Conservation (phyloP, 192 early-diverging fungal genomes). For the Coemansia sp. region DNA sequence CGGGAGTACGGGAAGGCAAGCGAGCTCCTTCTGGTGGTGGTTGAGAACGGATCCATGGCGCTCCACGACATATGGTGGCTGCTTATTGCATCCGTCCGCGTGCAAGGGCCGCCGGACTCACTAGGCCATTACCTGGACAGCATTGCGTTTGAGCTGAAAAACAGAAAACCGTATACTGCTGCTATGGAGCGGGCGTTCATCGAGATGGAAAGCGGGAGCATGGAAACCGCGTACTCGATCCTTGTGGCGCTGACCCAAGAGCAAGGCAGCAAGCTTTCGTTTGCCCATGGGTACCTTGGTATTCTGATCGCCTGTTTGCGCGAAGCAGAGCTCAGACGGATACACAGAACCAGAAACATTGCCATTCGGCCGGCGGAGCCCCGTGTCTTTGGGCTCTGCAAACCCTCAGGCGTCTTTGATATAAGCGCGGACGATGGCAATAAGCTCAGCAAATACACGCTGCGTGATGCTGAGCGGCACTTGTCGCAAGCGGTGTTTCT, state of each 20-base stretch:
- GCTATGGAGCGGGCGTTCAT: slow-evolving; percentile 34
- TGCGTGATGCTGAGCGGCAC: slow-evolving; percentile 26
- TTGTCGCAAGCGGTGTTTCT: slow-evolving; percentile 19
- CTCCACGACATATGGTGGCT: slow-evolving; percentile 29
- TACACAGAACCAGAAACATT: neutral
- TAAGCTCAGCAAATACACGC: slow-evolving; percentile 16
- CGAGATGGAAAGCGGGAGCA: slow-evolving; percentile 6
- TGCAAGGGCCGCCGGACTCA: slow-evolving; percentile 8
- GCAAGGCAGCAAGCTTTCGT: slow-evolving; percentile 19
- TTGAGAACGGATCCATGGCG: slow-evolving; percentile 17
- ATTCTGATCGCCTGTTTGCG: slow-evolving; percentile 39
- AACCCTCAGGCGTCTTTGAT: neutral
- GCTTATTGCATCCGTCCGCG: slow-evolving; percentile 20
- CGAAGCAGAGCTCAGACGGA: slow-evolving; percentile 22
- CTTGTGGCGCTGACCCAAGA: slow-evolving; percentile 25
- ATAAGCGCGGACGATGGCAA: slow-evolving; percentile 1
- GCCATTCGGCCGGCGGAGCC: neutral
- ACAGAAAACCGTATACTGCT: slow-evolving; percentile 4
- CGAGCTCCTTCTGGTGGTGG: slow-evolving; percentile 25
- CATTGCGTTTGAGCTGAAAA: slow-evolving; percentile 8
- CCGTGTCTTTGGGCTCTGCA: slow-evolving; percentile 33
- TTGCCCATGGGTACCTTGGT: slow-evolving; percentile 38
- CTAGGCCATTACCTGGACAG: slow-evolving; percentile 19
- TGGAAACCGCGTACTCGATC: slow-evolving; percentile 14
- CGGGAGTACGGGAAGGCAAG: slow-evolving; percentile 41